These are phyloP conservation scores for Amphibolis antarctica DNA, from an alignment of 106 monocot species.

Conservation along the genomic window DNA sequence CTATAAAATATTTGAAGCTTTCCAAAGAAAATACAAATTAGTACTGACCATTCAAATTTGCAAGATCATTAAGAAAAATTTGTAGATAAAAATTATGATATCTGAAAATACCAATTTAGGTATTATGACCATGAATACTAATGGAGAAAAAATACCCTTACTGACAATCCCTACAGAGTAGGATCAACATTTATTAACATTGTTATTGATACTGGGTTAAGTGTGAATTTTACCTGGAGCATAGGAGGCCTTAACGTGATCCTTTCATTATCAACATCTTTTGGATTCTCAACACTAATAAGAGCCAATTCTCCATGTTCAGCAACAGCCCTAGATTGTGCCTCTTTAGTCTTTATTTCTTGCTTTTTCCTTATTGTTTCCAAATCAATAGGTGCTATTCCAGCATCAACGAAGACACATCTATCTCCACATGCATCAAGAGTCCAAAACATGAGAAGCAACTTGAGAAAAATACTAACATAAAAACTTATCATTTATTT, in stretches of 20 bases:
- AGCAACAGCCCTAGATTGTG: slow-evolving; percentile 46
- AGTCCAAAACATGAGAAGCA: slow-evolving; percentile 2
- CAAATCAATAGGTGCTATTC: slow-evolving; percentile 86
- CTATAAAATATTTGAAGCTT: too few relatives aligned
- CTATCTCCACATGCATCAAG: slow-evolving; percentile 14
- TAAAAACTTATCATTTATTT: too few relatives aligned
- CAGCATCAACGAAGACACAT: slow-evolving; percentile 98
- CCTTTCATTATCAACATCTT: slow-evolving; percentile 35
- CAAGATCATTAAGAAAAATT: too few relatives aligned
- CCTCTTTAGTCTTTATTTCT: slow-evolving; percentile 84
- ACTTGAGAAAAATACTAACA: neutral
- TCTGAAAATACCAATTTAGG: too few relatives aligned
- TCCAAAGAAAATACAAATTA: too few relatives aligned
- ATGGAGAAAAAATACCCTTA: too few relatives aligned
- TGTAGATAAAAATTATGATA: too few relatives aligned
- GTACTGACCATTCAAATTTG: too few relatives aligned
- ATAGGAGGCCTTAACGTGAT: slow-evolving; percentile 56
- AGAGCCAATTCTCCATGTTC: slow-evolving; percentile 69
- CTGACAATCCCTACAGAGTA: too few relatives aligned
- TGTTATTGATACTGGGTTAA: too few relatives aligned
- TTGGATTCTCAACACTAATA: slow-evolving; percentile 45
- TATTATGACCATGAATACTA: too few relatives aligned
- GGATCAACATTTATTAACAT: too few relatives aligned
- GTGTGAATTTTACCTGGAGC: slow-evolving; percentile 41
- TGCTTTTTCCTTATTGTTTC: slow-evolving; percentile 91